phyloP scores from a whole-genome alignment of 106 monocot species.

The Dendrobium catenatum region DNA sequence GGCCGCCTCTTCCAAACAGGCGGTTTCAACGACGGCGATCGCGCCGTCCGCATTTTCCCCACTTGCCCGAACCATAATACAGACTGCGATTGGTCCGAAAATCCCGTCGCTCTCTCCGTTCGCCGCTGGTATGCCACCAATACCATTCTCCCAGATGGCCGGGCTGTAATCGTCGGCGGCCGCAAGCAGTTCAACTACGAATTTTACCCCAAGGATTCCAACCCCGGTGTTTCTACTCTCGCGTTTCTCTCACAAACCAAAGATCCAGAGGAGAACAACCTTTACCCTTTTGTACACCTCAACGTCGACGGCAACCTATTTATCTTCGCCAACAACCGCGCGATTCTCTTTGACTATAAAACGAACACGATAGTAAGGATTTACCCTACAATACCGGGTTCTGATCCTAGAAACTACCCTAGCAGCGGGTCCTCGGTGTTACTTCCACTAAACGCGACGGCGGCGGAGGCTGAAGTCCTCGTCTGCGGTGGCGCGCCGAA shows the following conservation, averaged over 20 bases:
- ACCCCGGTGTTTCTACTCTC: background rate
- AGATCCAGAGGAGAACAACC: conserved; percentile 48
- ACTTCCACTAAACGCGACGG: conserved; percentile 25
- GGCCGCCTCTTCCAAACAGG: conserved; percentile 28
- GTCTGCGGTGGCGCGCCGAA: conserved; percentile 53
- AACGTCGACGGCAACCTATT: conserved; percentile 56
- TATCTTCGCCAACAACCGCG: conserved; percentile 47
- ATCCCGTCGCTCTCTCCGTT: conserved; percentile 15
- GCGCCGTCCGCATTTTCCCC: conserved; percentile 13
- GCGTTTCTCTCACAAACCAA: conserved; percentile 33
- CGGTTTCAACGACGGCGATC: conserved; percentile 27
- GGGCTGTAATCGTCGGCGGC: conserved; percentile 44
- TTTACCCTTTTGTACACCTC: conserved; percentile 66
- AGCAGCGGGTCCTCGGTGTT: conserved; percentile 63
- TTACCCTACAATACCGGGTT: conserved; percentile 35
- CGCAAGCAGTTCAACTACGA: conserved; percentile 60
- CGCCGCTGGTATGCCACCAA: conserved; percentile 68
- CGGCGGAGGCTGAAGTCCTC: conserved; percentile 38
- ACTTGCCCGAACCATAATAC: background rate
- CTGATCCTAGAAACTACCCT: conserved; percentile 55
- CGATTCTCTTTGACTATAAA: conserved; percentile 42
- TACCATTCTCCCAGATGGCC: conserved; percentile 52
- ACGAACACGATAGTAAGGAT: conserved; percentile 22
- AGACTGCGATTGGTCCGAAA: conserved; percentile 47
- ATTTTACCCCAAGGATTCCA: conserved; percentile 25